These are phyloP conservation scores for Globisporangium middletonii DNA, from an alignment of 352 stramenopile species.

Conservation along the genomic window DNA sequence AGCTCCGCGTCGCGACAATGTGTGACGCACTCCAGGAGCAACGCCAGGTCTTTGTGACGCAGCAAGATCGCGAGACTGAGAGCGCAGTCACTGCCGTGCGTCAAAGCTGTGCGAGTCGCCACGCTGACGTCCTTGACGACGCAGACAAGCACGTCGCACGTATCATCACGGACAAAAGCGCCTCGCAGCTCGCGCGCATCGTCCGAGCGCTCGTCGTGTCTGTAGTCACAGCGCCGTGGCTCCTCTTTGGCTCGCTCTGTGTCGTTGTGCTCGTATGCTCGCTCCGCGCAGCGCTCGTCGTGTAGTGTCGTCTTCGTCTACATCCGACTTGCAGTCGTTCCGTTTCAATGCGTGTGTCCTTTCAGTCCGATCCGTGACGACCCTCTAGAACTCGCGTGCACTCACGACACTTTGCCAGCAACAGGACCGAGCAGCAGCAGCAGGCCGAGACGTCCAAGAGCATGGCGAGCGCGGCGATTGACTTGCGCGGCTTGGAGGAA, in stretches of 20 bases:
- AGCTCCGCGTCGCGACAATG: constrained; percentile 13
- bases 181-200: constrained; percentile 8
- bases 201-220: constrained; percentile 19
- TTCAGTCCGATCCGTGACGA: constrained; percentile 13
- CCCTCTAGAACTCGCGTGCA: too few species aligned
- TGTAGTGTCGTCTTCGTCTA: background rate
- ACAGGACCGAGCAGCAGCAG: background rate
- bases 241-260: constrained; percentile 19
- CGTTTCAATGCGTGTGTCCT: constrained; percentile 20
- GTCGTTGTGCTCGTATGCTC: constrained; percentile 2
- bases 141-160: too few species aligned
- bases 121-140: too few species aligned
- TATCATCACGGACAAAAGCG: too few species aligned
- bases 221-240: constrained; percentile 22
- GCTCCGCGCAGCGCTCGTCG: background rate
- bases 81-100: constrained; percentile 2
- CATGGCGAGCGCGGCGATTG: constrained; percentile 15
- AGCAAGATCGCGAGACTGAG: constrained; percentile 14
- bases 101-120: too few species aligned
- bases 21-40: constrained; percentile 21
- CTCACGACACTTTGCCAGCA: too few species aligned
- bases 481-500: constrained; percentile 59
- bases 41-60: constrained; percentile 15
- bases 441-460: too few species aligned
- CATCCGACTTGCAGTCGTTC: background rate